These are phyloP conservation scores for Naganishia onofrii DNA, from an alignment of 768 basidiomycete species.

Conservation along the genomic window DNA sequence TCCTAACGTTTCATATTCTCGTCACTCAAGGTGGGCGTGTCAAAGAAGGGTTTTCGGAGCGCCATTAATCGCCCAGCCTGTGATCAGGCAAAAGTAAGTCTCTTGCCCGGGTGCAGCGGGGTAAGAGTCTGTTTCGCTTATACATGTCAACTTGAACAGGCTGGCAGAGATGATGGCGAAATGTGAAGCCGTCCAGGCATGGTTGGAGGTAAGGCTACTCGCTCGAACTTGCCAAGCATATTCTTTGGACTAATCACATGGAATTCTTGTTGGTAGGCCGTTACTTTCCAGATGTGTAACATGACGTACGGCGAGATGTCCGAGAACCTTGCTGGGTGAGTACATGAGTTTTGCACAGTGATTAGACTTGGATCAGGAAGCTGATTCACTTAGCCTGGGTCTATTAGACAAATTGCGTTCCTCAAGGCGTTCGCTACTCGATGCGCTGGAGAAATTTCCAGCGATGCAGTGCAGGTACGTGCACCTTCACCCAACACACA, in stretches of 20 bases:
- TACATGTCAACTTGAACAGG: constrained; percentile 26
- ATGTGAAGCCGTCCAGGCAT: constrained; percentile 74
- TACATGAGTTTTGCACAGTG: background rate
- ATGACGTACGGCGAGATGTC: constrained; percentile 80
- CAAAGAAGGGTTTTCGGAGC: constrained; percentile 92
- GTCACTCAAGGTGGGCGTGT: constrained; percentile 66
- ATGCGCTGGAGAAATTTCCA: constrained; percentile 72
- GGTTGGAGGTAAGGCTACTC: constrained; percentile 67
- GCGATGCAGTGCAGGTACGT: constrained; percentile 64
- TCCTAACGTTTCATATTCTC: background rate
- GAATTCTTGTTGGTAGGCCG: constrained; percentile 47
- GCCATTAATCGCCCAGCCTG: constrained; percentile 70
- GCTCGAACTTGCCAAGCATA: no score
- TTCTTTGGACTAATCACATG: no score
- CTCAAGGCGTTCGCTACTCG: constrained; percentile 75
- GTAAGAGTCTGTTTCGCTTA: background rate
- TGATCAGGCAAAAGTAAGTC: constrained; percentile 70
- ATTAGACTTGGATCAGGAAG: no score
- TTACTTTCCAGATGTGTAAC: constrained; percentile 83
- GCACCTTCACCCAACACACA: background rate
- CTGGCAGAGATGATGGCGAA: constrained; percentile 85
- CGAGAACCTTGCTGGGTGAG: constrained; percentile 68
- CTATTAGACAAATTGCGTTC: constrained; percentile 64
- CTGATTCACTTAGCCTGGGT: background rate
- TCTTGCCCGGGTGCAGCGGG: background rate